Evolutionary conservation across 441 rosid species (phyloP).

Genomic region (Corymbia citriodora): DNA sequence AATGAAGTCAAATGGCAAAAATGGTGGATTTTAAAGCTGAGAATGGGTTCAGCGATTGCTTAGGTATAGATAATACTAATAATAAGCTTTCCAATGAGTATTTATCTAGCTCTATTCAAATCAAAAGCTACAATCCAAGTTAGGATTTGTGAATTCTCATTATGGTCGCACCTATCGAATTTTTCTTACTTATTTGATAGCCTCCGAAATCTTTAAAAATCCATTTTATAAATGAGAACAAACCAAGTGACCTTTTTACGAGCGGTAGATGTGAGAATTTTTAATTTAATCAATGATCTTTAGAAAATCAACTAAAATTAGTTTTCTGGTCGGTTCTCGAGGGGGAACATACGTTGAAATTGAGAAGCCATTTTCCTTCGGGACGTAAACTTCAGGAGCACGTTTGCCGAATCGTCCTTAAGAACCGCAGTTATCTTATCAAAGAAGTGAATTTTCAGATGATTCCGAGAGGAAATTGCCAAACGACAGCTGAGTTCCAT

Average conservation of each 20-base stretch:
- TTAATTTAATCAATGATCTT: not conserved
- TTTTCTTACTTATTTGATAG: not conserved
- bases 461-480: not conserved
- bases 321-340: not conserved
- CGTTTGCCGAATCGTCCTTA: not conserved
- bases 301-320: not conserved
- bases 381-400: no score
- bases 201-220: not conserved
- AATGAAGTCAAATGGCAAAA: not conserved
- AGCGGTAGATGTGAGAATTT: not conserved
- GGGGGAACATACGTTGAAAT: not conserved
- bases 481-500: not conserved
- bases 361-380: not conserved
- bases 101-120: not conserved
- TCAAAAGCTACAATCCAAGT: not conserved
- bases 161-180: not conserved
- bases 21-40: not conserved
- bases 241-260: not conserved
- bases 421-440: not conserved
- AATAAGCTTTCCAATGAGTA: not conserved
- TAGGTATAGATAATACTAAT: not conserved
- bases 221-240: fast-evolving
- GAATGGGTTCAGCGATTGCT: not conserved
- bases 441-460: not conserved
- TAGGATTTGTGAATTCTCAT: not conserved